Percentiles rank a stretch among this genome's conserved stretches.
Evolutionary conservation across 2,329 filamentous ascomycete genomes (phyloP).

Genomic region (Aspergillus hortae): DNA sequence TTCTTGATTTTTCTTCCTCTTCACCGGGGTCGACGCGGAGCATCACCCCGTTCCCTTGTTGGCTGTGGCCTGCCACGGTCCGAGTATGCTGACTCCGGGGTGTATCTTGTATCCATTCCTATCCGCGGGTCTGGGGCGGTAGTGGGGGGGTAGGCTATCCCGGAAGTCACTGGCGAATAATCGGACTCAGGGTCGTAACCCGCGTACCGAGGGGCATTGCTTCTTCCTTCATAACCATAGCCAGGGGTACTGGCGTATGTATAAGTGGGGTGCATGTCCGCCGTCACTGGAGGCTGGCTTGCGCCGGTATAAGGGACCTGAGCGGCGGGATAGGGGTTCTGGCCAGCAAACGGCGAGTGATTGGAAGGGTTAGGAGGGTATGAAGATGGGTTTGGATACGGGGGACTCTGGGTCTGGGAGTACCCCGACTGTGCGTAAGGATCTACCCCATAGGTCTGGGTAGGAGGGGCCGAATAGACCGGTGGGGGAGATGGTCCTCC

Average conservation of each 20-base stretch:
- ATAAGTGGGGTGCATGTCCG: conserved; percentile 38
- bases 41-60: conserved; percentile 33
- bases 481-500: conserved; percentile 36
- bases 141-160: conserved; percentile 39
- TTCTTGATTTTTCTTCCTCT: conserved; percentile 6
- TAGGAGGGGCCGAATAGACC: conserved; percentile 32
- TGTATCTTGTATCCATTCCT: conserved; percentile 43
- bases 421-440: conserved; percentile 32
- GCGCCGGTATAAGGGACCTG: conserved; percentile 32
- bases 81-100: conserved; percentile 33
- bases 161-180: conserved; percentile 39
- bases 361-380: conserved; percentile 31
- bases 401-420: conserved; percentile 29
- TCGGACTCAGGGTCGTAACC: conserved; percentile 41
- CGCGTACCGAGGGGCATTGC: conserved; percentile 40
- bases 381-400: conserved; percentile 29
- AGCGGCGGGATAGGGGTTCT: conserved; percentile 30
- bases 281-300: conserved; percentile 35
- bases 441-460: conserved; percentile 31
- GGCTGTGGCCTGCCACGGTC: conserved; percentile 40
- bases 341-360: conserved; percentile 33
- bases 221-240: conserved; percentile 37
- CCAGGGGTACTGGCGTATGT: conserved; percentile 33
- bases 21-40: conserved; percentile 37
- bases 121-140: conserved; percentile 41